Evolutionary conservation across 192 early-diverging fungal species (phyloP).

Genomic region (Coemansia sp.): DNA sequence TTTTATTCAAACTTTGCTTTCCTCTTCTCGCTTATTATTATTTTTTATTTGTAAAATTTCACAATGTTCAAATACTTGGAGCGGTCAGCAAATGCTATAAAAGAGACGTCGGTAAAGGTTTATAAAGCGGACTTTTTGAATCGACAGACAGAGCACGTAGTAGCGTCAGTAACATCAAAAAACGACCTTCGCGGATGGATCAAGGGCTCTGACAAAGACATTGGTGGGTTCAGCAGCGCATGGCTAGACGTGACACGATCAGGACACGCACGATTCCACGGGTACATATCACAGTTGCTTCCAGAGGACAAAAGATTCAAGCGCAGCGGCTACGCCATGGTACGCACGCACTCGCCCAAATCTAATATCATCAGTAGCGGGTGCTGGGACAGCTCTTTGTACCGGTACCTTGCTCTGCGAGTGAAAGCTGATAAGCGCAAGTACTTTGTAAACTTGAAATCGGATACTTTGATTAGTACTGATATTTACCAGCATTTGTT

Average conservation of each 20-base stretch:
- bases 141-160: constrained; percentile 71
- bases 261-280: constrained; percentile 72
- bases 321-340: constrained; percentile 90
- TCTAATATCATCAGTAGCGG: constrained; percentile 73
- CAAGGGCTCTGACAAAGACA: constrained; percentile 87
- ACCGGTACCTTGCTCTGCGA: constrained; percentile 78
- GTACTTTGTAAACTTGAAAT: constrained; percentile 92
- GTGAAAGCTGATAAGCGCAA: constrained; percentile 79
- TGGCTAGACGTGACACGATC: constrained; percentile 70
- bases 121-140: constrained; percentile 46
- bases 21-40: background rate
- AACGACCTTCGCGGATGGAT: constrained; percentile 73
- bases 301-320: constrained; percentile 70
- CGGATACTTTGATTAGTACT: constrained; percentile 76
- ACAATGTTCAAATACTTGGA: constrained; percentile 28
- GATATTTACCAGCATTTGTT: constrained; percentile 94
- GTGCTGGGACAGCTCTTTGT: constrained; percentile 82
- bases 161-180: constrained; percentile 64
- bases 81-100: constrained; percentile 34
- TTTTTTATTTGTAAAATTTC: background rate
- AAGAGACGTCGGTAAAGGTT: constrained; percentile 24
- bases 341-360: constrained; percentile 71
- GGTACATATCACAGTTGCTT: constrained; percentile 75
- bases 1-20: background rate
- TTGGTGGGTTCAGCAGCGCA: constrained; percentile 81